These are phyloP conservation scores for Saccharomyces hybrid DNA, from an alignment of 1,139 yeast genomes.

Conservation along the genomic window DNA sequence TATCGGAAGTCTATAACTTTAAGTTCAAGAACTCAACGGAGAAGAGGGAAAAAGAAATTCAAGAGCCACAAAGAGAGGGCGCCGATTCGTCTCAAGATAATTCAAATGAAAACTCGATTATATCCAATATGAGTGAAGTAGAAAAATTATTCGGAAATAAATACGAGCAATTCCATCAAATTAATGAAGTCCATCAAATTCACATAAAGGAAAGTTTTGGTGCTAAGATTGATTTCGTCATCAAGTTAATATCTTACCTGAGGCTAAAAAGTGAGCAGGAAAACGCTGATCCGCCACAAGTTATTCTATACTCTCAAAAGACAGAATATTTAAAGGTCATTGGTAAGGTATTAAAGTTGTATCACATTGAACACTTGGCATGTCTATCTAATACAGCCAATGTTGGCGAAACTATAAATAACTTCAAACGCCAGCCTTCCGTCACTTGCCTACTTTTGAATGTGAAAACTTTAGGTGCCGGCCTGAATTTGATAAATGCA, in stretches of 20 bases:
- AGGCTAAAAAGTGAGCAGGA: constrained; percentile 50
- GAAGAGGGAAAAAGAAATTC: constrained; percentile 12
- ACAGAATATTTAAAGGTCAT: constrained; percentile 60
- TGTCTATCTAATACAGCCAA: constrained; percentile 20
- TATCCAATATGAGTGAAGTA: not conserved
- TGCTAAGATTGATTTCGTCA: constrained; percentile 75
- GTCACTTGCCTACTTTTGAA: constrained; percentile 80
- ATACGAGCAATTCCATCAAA: constrained; percentile 18
- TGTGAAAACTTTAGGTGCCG: constrained; percentile 83
- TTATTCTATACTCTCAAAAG: constrained; percentile 86
- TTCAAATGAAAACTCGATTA: not conserved
- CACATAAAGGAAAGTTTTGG: constrained; percentile 53
- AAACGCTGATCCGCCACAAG: constrained; percentile 38
- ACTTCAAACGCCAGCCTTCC: constrained; percentile 54
- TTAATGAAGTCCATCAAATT: constrained; percentile 39
- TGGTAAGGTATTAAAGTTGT: constrained; percentile 56
- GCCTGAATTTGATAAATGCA: constrained; percentile 83
- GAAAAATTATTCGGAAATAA: constrained; percentile 9
- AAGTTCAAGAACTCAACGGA: constrained; percentile 18
- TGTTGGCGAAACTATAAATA: constrained; percentile 37
- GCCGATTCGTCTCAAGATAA: not conserved
- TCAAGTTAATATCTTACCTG: constrained; percentile 61
- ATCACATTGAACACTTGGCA: constrained; percentile 44
- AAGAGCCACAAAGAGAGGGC: constrained; percentile 1
- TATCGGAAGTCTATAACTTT: constrained; percentile 38